These are phyloP conservation scores for Dunaliella sp. DNA, from an alignment of 139 green algal genomes.

Conservation along the genomic window DNA sequence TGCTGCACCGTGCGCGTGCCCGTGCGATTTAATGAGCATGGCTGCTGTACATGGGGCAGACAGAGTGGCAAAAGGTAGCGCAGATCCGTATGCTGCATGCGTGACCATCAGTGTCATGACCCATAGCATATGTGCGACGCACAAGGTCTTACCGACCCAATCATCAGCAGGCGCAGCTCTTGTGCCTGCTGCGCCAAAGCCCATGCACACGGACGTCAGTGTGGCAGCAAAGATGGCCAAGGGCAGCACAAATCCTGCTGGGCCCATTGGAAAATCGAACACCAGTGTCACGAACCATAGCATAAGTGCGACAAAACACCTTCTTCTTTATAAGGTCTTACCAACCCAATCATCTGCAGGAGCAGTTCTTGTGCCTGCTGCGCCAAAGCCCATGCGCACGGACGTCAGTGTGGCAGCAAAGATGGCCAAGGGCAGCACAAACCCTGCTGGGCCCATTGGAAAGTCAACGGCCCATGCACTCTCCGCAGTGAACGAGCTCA, in stretches of 20 bases:
- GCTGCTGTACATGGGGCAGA: constrained; percentile 59
- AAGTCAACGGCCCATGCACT: constrained; percentile 18
- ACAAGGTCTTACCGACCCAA: constrained; percentile 15
- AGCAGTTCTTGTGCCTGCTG: constrained; percentile 2
- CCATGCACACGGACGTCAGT: constrained; percentile 62
- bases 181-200: constrained; percentile 21
- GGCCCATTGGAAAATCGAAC: constrained; percentile 50
- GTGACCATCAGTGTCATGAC: constrained; percentile 19
- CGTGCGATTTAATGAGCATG: constrained; percentile 43
- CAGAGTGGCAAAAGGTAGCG: constrained; percentile 52
- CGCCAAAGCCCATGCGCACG: constrained; percentile 49
- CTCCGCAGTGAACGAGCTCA: not conserved
- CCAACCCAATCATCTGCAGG: constrained; percentile 11
- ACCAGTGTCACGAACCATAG: not conserved
- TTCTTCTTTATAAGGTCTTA: no score
- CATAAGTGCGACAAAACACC: not conserved
- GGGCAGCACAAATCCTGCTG: constrained; percentile 54
- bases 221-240: constrained; percentile 48
- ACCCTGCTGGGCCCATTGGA: constrained; percentile 46
- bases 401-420: constrained; percentile 59
- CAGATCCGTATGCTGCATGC: constrained; percentile 44
- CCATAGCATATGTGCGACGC: not conserved
- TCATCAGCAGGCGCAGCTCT: not conserved
- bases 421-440: constrained; percentile 54
- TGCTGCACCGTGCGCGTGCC: not conserved